These are phyloP conservation scores for Pyronema omphalodes DNA, from an alignment of 495 filamentous ascomycete species.

Conservation along the genomic window DNA sequence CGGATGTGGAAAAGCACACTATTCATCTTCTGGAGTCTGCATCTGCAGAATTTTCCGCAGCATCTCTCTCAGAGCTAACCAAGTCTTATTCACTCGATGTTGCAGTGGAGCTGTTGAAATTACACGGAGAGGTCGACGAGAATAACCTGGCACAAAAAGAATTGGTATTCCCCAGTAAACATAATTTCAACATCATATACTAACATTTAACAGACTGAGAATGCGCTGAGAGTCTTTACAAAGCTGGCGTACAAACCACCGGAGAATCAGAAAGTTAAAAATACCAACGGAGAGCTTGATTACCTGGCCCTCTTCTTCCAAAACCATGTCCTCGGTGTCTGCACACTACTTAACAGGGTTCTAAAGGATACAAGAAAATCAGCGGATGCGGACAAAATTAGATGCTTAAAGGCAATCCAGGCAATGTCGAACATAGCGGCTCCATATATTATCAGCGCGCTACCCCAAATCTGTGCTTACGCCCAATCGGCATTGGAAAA, in stretches of 20 bases:
- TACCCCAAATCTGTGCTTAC: conserved; percentile 84
- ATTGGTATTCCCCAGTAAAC: conserved; percentile 7
- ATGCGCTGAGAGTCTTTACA: conserved; percentile 50
- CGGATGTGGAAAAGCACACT: conserved; percentile 45
- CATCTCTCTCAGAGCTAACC: conserved; percentile 48
- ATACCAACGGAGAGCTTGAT: conserved; percentile 34
- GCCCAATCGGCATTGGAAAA: conserved; percentile 65
- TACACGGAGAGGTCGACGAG: conserved; percentile 33
- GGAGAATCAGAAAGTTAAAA: conserved; percentile 23
- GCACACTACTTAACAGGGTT: conserved; percentile 59
- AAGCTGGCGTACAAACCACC: conserved; percentile 34
- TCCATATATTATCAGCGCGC: conserved; percentile 49
- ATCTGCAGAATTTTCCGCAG: conserved; percentile 46
- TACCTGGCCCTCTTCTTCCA: conserved; percentile 65
- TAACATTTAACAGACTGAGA: conserved; percentile 30
- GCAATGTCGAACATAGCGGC: conserved; percentile 67
- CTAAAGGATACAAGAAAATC: conserved; percentile 49
- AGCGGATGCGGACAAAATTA: conserved; percentile 46
- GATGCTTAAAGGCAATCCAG: conserved; percentile 63
- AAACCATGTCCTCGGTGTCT: conserved; percentile 70
- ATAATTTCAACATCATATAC: not conserved
- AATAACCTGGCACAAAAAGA: not conserved
- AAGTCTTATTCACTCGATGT: conserved; percentile 55
- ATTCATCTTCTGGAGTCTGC: conserved; percentile 48
- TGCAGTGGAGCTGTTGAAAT: conserved; percentile 69